Conservation (phyloP, 441 rosid species). For the Pelargonium myrrhifolium region DNA sequence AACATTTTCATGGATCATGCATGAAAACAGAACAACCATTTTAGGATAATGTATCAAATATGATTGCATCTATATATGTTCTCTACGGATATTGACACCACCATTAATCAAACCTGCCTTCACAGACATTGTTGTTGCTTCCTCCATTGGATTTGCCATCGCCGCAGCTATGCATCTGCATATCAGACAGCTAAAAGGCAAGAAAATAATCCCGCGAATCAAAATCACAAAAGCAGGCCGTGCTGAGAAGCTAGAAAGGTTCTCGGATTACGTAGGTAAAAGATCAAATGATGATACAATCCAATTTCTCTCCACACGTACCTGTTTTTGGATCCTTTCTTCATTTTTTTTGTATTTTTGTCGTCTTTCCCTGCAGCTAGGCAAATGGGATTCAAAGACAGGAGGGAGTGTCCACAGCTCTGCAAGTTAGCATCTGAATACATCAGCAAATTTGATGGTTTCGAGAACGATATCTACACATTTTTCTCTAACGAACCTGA, state of each 20-base stretch:
- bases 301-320: background rate
- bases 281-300: background rate
- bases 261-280: background rate
- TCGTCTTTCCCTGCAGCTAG: constrained; percentile 41
- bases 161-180: background rate
- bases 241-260: background rate
- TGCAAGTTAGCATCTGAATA: constrained; percentile 83
- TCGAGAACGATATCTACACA: constrained; percentile 72
- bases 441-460: constrained; percentile 56
- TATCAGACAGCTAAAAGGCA: background rate
- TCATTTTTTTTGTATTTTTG: background rate
- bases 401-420: constrained; percentile 76
- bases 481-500: constrained; percentile 62
- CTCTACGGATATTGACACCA: background rate
- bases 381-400: constrained; percentile 86
- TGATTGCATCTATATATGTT: background rate
- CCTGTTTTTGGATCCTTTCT: background rate
- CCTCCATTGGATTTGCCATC: background rate
- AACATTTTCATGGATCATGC: background rate
- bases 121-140: background rate
- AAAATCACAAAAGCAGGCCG: background rate
- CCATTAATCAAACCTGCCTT: background rate
- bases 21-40: background rate
- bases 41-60: background rate
- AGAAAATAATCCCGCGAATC: background rate